Conservation (phyloP, 306 rosid genomes). For the Rosa persica region DNA sequence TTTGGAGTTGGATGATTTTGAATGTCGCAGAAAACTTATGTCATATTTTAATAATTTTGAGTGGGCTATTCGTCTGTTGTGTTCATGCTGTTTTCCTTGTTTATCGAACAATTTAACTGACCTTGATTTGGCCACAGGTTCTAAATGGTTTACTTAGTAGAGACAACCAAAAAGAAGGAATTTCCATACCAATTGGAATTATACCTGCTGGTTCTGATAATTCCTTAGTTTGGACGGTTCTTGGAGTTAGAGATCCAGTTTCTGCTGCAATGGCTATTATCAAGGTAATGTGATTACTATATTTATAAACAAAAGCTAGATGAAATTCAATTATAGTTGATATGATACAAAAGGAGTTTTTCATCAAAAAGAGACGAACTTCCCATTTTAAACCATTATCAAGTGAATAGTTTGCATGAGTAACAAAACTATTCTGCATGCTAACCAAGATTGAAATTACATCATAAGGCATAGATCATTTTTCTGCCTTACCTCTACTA, state of each 20-base stretch:
- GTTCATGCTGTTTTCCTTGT: neutral
- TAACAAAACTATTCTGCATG: neutral
- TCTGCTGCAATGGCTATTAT: constrained; percentile 99
- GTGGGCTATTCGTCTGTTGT: neutral
- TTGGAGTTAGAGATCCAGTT: constrained; percentile 94
- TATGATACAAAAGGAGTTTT: neutral
- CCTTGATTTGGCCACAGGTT: constrained; percentile 60
- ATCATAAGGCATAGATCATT: neutral
- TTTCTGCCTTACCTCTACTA: neutral
- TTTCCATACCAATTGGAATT: constrained; percentile 97
- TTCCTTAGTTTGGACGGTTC: constrained; percentile 98
- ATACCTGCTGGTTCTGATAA: constrained; percentile 99
- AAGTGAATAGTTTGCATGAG: constrained; percentile 9
- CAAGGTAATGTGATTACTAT: constrained; percentile 53
- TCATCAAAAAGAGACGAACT: neutral
- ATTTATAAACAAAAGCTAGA: neutral
- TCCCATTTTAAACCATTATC: neutral
- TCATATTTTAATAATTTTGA: neutral
- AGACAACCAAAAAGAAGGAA: constrained; percentile 97
- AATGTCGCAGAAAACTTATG: neutral
- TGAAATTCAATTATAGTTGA: neutral
- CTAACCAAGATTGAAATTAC: neutral
- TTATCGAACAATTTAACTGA: constrained; percentile 10
- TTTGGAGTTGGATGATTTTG: constrained; percentile 1
- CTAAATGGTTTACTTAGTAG: constrained; percentile 91